Percentiles rank a stretch among this genome's conserved stretches.
Conservation (phyloP, 2,329 filamentous ascomycete species). For the Cladosporium sp. region DNA sequence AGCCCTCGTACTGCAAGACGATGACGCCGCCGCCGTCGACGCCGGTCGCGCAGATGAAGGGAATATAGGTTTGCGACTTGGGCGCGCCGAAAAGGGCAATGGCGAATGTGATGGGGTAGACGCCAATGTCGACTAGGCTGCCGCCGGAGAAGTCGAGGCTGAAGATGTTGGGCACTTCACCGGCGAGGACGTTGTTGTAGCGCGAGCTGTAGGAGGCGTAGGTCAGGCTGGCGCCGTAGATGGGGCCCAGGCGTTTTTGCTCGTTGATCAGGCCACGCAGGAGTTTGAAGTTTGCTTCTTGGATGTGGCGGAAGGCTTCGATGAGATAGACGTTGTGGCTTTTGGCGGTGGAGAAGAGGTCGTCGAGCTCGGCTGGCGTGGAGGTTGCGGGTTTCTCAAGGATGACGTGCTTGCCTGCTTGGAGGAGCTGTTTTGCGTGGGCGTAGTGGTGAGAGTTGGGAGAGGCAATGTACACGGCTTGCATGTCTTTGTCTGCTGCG, state of each 20-base stretch:
- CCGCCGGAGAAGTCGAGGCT: constrained; percentile 45
- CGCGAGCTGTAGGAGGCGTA: constrained; percentile 44
- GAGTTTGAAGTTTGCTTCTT: constrained; percentile 47
- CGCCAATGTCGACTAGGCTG: constrained; percentile 45
- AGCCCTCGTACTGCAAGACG: constrained; percentile 41
- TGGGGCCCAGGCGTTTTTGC: constrained; percentile 35
- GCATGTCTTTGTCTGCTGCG: constrained; percentile 35
- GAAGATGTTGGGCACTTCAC: constrained; percentile 48
- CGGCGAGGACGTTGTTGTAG: constrained; percentile 45
- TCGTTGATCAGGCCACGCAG: constrained; percentile 35
- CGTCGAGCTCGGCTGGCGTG: constrained; percentile 39
- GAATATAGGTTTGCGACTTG: constrained; percentile 37
- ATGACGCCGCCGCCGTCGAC: constrained; percentile 45
- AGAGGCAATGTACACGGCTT: constrained; percentile 47
- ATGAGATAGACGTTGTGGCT: constrained; percentile 41
- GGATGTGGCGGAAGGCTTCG: constrained; percentile 48
- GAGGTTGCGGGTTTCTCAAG: constrained; percentile 48
- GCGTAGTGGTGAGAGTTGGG: constrained; percentile 46
- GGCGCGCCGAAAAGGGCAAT: constrained; percentile 46
- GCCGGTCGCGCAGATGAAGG: constrained; percentile 41
- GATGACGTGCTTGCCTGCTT: constrained; percentile 45
- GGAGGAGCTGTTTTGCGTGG: constrained; percentile 41
- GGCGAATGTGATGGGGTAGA: constrained; percentile 46
- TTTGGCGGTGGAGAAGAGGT: constrained; percentile 40
- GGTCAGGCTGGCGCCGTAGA: constrained; percentile 43